Evolutionary conservation across 257 asterid genomes (phyloP), one percentile per base, ranked within the genome.

Genomic region (Marsdenia floribunda): DNA sequence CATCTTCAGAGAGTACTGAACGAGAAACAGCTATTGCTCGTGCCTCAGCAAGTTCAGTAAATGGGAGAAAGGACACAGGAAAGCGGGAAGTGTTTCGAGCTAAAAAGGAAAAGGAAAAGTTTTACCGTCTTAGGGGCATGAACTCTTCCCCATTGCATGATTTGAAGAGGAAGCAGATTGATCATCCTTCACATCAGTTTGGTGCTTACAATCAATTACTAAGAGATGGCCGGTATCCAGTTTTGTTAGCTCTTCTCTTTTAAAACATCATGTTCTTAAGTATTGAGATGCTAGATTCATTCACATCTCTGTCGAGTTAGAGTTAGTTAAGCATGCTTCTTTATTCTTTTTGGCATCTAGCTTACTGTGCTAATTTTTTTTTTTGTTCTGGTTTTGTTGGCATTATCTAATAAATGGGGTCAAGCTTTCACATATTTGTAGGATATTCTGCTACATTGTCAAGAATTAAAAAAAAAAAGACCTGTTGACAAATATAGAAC

Each of bases 151-250:
- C 83, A 35, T 81, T 90, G 73, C 80, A 77, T 72, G 72, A 82
- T 83, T 82, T 86, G 75, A 85, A 84, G 82, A 86, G 81, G 75
- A 86, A 86, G 80, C 82, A 77, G 76, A 81, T 78, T 75, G 85
- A 76, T 70, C 79, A 82, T 81, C 83, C 88, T 80, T 75, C 87
- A 21, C 86, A 88, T 84, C 86, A 86, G 58, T 85, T 90, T 75
- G 89, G 90, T 74, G 92, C 85, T 77, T 94, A 90, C 83, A 82
- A 88, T 82, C 88, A 83, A 80, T 91, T 89, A 73, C 76, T 94
- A 82, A 84, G 93, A 86, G 91, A 92, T 82, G 96, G 91, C 81
- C 88, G 99, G 99, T 92, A 85, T 81, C 73, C 73, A 53, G 50
- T 24, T 19, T 46, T 50, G 38, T 58, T 77, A 74, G 50, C 68